Conservation (phyloP, 1,284 basidiomycete genomes). For the Ceratobasidium sp. region DNA sequence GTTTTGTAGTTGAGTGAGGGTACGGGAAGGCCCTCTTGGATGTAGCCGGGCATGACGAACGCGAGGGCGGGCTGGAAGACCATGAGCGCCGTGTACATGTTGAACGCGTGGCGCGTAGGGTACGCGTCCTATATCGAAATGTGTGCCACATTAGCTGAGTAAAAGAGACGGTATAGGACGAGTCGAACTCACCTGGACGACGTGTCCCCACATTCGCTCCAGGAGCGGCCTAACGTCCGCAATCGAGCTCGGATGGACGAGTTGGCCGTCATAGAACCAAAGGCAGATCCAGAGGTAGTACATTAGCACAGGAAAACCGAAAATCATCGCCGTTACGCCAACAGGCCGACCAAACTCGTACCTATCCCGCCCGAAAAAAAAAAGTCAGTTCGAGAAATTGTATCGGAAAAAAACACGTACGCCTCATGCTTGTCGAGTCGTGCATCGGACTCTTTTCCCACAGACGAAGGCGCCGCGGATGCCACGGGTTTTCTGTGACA, state of each 20-base stretch:
- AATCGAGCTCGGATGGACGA: slow-evolving; percentile 78
- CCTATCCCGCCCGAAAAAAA: slow-evolving; percentile 59
- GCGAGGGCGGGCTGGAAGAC: slow-evolving; percentile 92
- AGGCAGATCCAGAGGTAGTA: slow-evolving; percentile 99
- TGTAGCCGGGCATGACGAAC: slow-evolving; percentile 90
- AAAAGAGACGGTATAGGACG: background rate
- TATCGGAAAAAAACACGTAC: background rate
- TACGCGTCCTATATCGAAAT: slow-evolving; percentile 79
- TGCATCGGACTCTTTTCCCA: slow-evolving; percentile 29
- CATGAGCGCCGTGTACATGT: slow-evolving; percentile 90
- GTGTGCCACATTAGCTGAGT: background rate
- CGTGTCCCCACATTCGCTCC: slow-evolving; percentile 83
- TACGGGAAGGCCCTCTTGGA: slow-evolving; percentile 94
- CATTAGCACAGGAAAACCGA: slow-evolving; percentile 91
- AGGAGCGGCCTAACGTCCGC: slow-evolving; percentile 86
- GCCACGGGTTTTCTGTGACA: slow-evolving; percentile 20
- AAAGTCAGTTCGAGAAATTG: background rate
- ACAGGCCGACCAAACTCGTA: slow-evolving; percentile 97
- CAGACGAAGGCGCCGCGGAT: background rate
- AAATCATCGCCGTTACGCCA: slow-evolving; percentile 95
- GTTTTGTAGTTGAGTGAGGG: slow-evolving; percentile 92
- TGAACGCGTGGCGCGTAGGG: slow-evolving; percentile 89
- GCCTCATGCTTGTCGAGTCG: slow-evolving; percentile 36
- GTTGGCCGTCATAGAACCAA: slow-evolving; percentile 93
- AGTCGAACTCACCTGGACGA: slow-evolving; percentile 71